Conservation (phyloP, 306 rosid genomes). For the Abrus precatorius region DNA sequence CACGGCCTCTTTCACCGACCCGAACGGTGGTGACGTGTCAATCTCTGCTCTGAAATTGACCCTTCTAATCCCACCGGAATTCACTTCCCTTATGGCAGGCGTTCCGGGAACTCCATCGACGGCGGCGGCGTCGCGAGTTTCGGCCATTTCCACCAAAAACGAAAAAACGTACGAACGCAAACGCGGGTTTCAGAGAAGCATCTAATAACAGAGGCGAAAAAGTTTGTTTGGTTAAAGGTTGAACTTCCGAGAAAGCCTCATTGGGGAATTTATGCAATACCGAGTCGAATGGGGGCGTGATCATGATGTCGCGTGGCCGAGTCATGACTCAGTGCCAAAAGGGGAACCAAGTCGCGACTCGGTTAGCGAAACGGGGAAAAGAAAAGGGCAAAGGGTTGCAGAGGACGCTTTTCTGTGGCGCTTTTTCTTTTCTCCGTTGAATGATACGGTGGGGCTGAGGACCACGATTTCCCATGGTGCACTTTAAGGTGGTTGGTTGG, state of each 20-base stretch:
- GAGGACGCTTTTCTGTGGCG: slow-evolving; percentile 37
- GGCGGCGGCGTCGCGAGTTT: slow-evolving; percentile 51
- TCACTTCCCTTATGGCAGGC: slow-evolving; percentile 66
- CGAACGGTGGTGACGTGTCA: slow-evolving; percentile 95
- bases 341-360: slow-evolving; percentile 41
- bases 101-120: slow-evolving; percentile 68
- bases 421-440: not conserved
- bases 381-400: slow-evolving; percentile 33
- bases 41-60: slow-evolving; percentile 81
- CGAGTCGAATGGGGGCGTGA: slow-evolving; percentile 48
- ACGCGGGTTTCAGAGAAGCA: slow-evolving; percentile 37
- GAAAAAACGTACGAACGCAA: slow-evolving; percentile 8
- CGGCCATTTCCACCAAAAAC: slow-evolving; percentile 58
- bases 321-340: slow-evolving; percentile 61
- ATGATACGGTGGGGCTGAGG: slow-evolving; percentile 32
- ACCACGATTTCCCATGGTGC: not conserved
- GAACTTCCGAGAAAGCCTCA: slow-evolving; percentile 59
- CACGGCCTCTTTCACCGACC: slow-evolving; percentile 92
- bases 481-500: slow-evolving; percentile 43
- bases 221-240: slow-evolving; percentile 46
- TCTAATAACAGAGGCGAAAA: slow-evolving; percentile 27
- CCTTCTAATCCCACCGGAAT: slow-evolving; percentile 68
- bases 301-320: slow-evolving; percentile 72
- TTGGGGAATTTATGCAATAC: slow-evolving; percentile 62
- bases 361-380: slow-evolving; percentile 41